Conservation (phyloP, 208 protist species). For the Acanthamoeba sp. region DNA sequence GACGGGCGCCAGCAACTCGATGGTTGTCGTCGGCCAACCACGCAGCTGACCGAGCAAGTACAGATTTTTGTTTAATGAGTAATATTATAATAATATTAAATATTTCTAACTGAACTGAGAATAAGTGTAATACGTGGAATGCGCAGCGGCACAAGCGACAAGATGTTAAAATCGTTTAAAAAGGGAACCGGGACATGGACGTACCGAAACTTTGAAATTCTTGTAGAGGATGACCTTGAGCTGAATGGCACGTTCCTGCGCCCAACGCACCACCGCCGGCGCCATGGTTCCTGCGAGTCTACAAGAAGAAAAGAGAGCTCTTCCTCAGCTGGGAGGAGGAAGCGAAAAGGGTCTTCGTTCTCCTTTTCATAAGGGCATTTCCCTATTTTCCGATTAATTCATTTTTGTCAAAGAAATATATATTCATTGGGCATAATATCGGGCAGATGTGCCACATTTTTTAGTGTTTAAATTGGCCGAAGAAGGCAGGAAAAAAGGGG, state of each 20-base stretch:
- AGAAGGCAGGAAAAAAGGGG: no score
- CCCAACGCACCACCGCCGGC: not conserved
- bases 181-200: no score
- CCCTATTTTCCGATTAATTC: not conserved
- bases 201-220: slow-evolving; percentile 49
- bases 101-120: no score
- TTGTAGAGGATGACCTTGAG: slow-evolving; percentile 65
- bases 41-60: not conserved
- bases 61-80: not conserved
- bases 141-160: no score
- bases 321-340: not conserved
- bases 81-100: slow-evolving; percentile 17
- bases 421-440: no score
- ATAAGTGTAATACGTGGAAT: no score
- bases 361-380: not conserved
- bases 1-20: slow-evolving; percentile 41
- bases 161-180: no score
- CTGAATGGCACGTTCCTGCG: not conserved
- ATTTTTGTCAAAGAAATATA: no score
- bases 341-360: not conserved
- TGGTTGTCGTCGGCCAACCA: slow-evolving; percentile 7
- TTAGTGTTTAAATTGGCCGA: no score
- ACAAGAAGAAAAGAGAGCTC: not conserved
- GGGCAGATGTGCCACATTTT: no score
- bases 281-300: not conserved